Evolutionary conservation across 177 flowering plant genomes (phyloP).

Genomic region (Vitis hybrid): DNA sequence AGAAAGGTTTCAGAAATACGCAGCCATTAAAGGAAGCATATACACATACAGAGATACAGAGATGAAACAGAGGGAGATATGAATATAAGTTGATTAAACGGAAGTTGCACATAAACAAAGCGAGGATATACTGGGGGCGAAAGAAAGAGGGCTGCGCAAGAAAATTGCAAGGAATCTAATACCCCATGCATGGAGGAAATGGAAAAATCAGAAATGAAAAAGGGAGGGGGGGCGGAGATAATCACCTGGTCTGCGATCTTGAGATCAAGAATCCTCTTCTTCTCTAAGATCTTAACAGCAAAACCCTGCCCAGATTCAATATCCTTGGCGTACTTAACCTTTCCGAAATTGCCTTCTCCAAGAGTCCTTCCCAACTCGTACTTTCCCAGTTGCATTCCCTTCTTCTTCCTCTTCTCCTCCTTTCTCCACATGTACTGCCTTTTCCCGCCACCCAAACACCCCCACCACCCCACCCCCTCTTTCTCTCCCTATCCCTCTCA

Average conservation of each 20-base stretch:
- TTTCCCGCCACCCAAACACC: conserved; percentile 17
- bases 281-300: conserved; percentile 83
- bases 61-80: no score
- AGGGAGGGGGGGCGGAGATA: background rate
- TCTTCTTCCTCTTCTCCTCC: conserved; percentile 23
- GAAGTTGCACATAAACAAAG: no score
- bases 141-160: background rate
- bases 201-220: background rate
- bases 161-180: no score
- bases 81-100: no score
- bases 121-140: background rate
- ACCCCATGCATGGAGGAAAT: background rate
- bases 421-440: background rate
- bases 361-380: conserved; percentile 84
- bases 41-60: no score
- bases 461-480: conserved; percentile 4
- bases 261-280: conserved; percentile 57
- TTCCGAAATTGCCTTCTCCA: conserved; percentile 93
- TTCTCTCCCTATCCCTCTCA: background rate
- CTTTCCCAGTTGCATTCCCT: conserved; percentile 81
- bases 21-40: no score
- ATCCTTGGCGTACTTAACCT: conserved; percentile 72
- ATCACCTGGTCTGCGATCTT: conserved; percentile 74
- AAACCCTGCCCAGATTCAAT: conserved; percentile 55
- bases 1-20: no score